Conservation (phyloP, 2,329 filamentous ascomycete species). For the Chaetomium olivaceum region DNA sequence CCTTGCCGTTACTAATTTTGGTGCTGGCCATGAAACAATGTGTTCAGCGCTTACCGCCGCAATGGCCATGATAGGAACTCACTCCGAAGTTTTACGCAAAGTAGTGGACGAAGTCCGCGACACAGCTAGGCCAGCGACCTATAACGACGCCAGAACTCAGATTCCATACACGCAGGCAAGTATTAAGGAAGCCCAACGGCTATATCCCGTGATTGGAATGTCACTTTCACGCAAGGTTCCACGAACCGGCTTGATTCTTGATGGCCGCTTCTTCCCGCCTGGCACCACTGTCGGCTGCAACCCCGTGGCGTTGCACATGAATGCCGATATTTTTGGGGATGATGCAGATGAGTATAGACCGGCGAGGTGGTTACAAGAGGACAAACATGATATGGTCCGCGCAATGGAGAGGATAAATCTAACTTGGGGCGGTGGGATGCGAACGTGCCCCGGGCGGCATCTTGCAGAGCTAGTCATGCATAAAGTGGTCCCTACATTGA, state of each 20-base stretch:
- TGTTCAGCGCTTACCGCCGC: constrained; percentile 53
- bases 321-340: constrained; percentile 50
- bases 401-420: constrained; percentile 52
- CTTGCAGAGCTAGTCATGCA: constrained; percentile 53
- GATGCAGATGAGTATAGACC: constrained; percentile 49
- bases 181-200: constrained; percentile 53
- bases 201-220: constrained; percentile 55
- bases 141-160: constrained; percentile 29
- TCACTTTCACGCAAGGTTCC: constrained; percentile 51
- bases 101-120: constrained; percentile 38
- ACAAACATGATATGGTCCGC: constrained; percentile 33
- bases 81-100: constrained; percentile 37
- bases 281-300: constrained; percentile 54
- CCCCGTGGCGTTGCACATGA: constrained; percentile 52
- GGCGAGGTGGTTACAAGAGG: constrained; percentile 48
- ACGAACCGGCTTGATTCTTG: constrained; percentile 39
- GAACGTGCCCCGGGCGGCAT: constrained; percentile 53
- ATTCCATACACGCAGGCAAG: constrained; percentile 46
- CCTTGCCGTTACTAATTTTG: constrained; percentile 57
- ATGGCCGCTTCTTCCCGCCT: constrained; percentile 45
- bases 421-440: constrained; percentile 53
- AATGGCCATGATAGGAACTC: constrained; percentile 49
- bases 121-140: constrained; percentile 18
- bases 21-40: constrained; percentile 57
- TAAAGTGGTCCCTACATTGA: constrained; percentile 46